These are phyloP conservation scores for Verbascum thapsus DNA, from an alignment of 257 asterid genomes.

Conservation along the genomic window DNA sequence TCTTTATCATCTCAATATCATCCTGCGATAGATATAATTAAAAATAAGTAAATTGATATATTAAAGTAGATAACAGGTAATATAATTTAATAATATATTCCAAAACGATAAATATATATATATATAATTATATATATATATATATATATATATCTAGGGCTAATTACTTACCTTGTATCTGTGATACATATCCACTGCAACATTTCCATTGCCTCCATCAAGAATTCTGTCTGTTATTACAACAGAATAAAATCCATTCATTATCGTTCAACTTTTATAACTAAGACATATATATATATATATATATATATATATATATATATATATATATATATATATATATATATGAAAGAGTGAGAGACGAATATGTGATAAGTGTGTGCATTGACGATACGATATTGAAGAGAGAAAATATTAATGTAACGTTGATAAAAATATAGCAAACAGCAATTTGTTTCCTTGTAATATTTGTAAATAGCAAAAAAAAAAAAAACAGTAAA, in stretches of 20 bases:
- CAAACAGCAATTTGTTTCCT: too few relatives aligned
- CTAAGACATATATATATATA: not conserved
- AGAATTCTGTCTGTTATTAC: slow-evolving; percentile 26
- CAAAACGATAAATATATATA: too few relatives aligned
- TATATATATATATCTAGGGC: not conserved
- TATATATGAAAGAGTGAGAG: slow-evolving; percentile 16
- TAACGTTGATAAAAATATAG: too few relatives aligned
- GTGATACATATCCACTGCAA: slow-evolving; percentile 38
- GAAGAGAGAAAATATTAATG: too few relatives aligned
- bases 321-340: not conserved
- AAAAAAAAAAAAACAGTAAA: too few relatives aligned
- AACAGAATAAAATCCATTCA: slow-evolving; percentile 6
- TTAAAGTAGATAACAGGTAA: not conserved
- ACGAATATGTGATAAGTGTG: too few relatives aligned
- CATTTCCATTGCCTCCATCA: slow-evolving; percentile 38
- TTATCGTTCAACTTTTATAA: not conserved
- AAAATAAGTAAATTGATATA: not conserved
- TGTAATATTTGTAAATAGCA: too few relatives aligned
- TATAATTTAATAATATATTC: not conserved
- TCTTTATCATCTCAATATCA: slow-evolving; percentile 36
- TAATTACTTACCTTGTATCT: slow-evolving; percentile 35
- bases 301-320: not conserved
- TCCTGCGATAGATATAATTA: slow-evolving; percentile 24
- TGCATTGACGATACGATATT: too few relatives aligned
- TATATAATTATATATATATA: too few relatives aligned